A percentile compares a stretch with the other conserved stretches of the same genome.
phyloP scores from a whole-genome alignment of 805 yeast species.

The Saccharomycopsis synnaedendra region DNA sequence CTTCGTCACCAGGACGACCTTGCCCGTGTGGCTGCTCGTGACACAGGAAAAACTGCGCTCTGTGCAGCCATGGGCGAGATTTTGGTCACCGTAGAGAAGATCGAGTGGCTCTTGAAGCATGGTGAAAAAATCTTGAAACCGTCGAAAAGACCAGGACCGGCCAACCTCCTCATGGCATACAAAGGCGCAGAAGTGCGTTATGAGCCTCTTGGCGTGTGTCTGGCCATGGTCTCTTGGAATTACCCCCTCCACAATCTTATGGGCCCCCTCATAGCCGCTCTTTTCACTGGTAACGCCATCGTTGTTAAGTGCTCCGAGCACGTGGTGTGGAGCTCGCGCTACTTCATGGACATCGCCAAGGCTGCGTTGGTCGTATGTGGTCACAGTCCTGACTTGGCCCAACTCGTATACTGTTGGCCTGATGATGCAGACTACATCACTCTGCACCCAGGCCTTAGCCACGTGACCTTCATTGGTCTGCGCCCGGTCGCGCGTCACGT shows the following conservation, averaged over 20 bases:
- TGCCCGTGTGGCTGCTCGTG: slow-evolving; percentile 90
- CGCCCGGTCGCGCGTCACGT: slow-evolving; percentile 88
- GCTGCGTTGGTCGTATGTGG: slow-evolving; percentile 65
- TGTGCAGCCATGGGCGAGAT: slow-evolving; percentile 97
- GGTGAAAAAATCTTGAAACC: slow-evolving; percentile 66
- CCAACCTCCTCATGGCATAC: slow-evolving; percentile 75
- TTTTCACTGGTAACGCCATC: slow-evolving; percentile 86
- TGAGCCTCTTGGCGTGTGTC: slow-evolving; percentile 80
- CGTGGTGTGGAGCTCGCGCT: slow-evolving; percentile 88
- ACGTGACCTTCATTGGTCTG: slow-evolving; percentile 94
- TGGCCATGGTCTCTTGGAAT: slow-evolving; percentile 93
- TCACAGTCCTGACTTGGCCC: slow-evolving; percentile 73
- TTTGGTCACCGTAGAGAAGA: slow-evolving; percentile 85
- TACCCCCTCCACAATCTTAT: slow-evolving; percentile 91
- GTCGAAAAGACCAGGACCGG: slow-evolving; percentile 76
- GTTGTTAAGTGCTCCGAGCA: slow-evolving; percentile 92
- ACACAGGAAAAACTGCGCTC: slow-evolving; percentile 89
- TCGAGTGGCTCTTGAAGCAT: slow-evolving; percentile 78
- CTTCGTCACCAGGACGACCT: slow-evolving; percentile 74
- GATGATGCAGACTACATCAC: slow-evolving; percentile 80
- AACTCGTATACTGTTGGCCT: slow-evolving; percentile 82
- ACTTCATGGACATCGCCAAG: slow-evolving; percentile 62
- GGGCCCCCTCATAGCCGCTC: slow-evolving; percentile 84
- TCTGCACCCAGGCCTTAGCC: slow-evolving; percentile 70
- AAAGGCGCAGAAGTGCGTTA: slow-evolving; percentile 90